These are phyloP conservation scores for Leersia perrieri DNA, from an alignment of 176 grass and related monocot genomes.

Conservation along the genomic window DNA sequence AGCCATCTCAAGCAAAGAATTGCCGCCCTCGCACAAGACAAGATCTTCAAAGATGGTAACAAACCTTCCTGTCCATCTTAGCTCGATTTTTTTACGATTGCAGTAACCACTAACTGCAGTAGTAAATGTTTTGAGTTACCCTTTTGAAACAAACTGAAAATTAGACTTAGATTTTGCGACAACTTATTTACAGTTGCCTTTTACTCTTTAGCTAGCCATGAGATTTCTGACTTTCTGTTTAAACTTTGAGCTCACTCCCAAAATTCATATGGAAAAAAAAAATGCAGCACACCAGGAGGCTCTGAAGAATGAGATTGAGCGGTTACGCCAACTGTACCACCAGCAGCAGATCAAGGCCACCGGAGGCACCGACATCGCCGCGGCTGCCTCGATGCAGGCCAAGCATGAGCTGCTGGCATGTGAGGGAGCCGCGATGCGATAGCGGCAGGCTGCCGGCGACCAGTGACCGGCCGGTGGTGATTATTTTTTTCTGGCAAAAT, in stretches of 20 bases:
- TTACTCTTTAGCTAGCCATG: neutral
- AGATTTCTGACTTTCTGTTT: too few relatives aligned
- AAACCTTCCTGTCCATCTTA: neutral
- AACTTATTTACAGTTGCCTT: neutral
- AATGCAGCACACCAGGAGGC: constrained; percentile 91
- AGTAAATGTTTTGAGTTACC: neutral
- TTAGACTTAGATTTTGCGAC: neutral
- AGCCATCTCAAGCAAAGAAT: constrained; percentile 97
- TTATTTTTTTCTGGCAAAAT: neutral
- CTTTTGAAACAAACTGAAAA: neutral
- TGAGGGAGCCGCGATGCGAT: constrained; percentile 51
- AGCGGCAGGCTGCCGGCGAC: neutral
- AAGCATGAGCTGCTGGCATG: constrained; percentile 47
- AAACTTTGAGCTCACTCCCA: neutral
- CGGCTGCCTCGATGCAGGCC: constrained; percentile 47
- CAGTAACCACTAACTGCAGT: neutral
- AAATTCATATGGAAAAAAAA: neutral
- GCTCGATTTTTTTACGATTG: neutral
- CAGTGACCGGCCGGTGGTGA: neutral
- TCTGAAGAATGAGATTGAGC: constrained; percentile 77
- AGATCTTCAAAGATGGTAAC: constrained; percentile 95
- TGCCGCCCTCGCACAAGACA: constrained; percentile 87
- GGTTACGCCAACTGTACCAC: constrained; percentile 73
- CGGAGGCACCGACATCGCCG: constrained; percentile 35
- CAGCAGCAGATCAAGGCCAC: constrained; percentile 80